Conservation (phyloP, 1,139 yeast genomes). For the Meyerozyma sp. region DNA sequence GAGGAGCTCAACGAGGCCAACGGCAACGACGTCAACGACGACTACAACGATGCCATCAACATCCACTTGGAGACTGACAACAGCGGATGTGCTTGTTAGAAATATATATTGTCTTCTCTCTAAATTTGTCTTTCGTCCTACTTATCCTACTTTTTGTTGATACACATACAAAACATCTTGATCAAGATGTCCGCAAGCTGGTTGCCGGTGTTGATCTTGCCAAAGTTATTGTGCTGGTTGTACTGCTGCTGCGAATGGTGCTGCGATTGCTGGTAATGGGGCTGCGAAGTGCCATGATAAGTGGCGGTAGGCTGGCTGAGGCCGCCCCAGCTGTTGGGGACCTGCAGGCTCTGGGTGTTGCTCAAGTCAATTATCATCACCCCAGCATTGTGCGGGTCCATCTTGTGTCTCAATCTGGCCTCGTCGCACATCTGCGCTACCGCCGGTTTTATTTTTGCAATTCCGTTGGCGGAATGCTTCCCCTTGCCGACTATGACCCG, state of each 20-base stretch:
- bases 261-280: slow-evolving; percentile 21
- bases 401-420: slow-evolving; percentile 51
- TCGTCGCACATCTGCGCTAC: slow-evolving; percentile 71
- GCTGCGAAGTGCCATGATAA: slow-evolving; percentile 22
- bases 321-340: slow-evolving; percentile 48
- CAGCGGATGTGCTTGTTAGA: slow-evolving; percentile 64
- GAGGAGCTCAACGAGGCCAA: slow-evolving; percentile 86
- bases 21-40: slow-evolving; percentile 66
- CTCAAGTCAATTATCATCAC: slow-evolving; percentile 67
- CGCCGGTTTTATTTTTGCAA: slow-evolving; percentile 88
- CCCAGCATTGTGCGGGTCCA: slow-evolving; percentile 72
- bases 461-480: slow-evolving; percentile 70
- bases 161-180: slow-evolving; percentile 29
- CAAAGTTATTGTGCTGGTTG: slow-evolving; percentile 15
- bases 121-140: background rate
- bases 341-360: slow-evolving; percentile 30
- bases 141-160: slow-evolving; percentile 14
- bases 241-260: slow-evolving; percentile 17
- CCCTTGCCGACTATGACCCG: slow-evolving; percentile 94
- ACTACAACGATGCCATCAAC: slow-evolving; percentile 92
- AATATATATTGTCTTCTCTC: too few species aligned
- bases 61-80: slow-evolving; percentile 84
- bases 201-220: slow-evolving; percentile 26
- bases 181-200: slow-evolving; percentile 24
- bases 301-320: slow-evolving; percentile 24